Evolutionary conservation across 2,329 filamentous ascomycete species (phyloP), one percentile per base, ranked within the genome.

Genomic region (Ceratocystis alfenasii): DNA sequence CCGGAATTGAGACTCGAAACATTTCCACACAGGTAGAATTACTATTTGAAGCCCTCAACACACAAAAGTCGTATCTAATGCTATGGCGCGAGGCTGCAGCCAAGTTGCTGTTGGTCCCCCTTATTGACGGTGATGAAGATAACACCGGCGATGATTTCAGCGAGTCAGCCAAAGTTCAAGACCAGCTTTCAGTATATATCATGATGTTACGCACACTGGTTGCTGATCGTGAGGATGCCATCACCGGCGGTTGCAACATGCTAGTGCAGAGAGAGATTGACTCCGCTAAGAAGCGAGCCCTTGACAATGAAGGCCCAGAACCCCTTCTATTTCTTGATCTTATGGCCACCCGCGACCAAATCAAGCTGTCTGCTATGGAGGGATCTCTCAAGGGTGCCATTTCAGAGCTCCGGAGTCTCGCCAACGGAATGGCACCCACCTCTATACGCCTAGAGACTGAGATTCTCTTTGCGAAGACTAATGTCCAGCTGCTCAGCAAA

Each of bases 91-190:
- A 28, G 4, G 28, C 12, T 30, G 53, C 30, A n/a, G 53, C 17
- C 53, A 57, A 57, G 7, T 28, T 57, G 28, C 22, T 57, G 15
- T 25, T 57, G 25, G 22, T 85, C 68, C 85, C 89, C 0, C 79
- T 97, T 1, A 84, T 97, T 20, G 94, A 97, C 70, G 86, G 94
- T 71, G 90, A 95, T 50, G 84, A 81, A 8, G 90, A 95, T 67
- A 82, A 85, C 1, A 93, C 90, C 10, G 94, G 94, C 28, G 87
- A 96, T 67, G 94, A 97, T 73, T 94, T 96, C 69, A 88, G 90
- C 70, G 84, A 89, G 41, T 95, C 93, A 0, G 90, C 91, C 0
- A 89, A 89, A 73, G 82, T 87, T 59, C 93, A 97, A 75, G 93
- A 96, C 68, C 86, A 95, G 72, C 83, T 96, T 53, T 89, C 93